Base-by-base conservation (phyloP, 352 stramenopile genomes). In the Pythium plurisporium region DNA sequence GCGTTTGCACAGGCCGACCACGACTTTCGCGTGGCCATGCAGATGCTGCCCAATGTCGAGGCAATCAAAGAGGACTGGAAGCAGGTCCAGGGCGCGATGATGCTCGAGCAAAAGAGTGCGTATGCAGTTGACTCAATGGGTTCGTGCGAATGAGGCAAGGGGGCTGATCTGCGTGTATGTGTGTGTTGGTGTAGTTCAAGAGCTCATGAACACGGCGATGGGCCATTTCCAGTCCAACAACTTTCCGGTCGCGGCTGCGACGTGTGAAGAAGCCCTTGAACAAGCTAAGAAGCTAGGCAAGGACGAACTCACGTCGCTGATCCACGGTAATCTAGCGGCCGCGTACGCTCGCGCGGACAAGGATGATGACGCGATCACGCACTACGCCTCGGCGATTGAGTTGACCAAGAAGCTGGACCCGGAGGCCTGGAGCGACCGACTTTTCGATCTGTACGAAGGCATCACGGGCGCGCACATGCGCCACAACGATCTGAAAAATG, bases 271-370 rank as follows among this genome's bases (percentile, higher is more conserved):
- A 15, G 79, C 79, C 10, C 55, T 89, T 33, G 63, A 66, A 17
- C 76, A 82, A 51, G 73, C 68, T 17, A 69, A 87, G 23, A 22
- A 66, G 36, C 64, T 89, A n/a, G 60, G 74, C 29, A 82, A 81
- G 33, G 72, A 74, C 55, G 79, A 87, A 37, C 72, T 84, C n/a
- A 87, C 72, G 36, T 76, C 73, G 11, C 36, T 87, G 22, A 79
- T 89, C 25, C 79, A 89, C 57, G 72, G 75, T 26, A 87, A 89
- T 52, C 50, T 89, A 14, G 79, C 79, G 5, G 70, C 77, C 1
- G 79, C 76, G 11, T 83, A 85, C 43, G 59, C 70, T 14, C 80
- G 82, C 29, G 59, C 72, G 30, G 74, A 81, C 20, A 69, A 84
- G 59, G 71, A 87, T 42, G 59, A 69, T 22, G 74, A 79, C 30